phyloP scores from a whole-genome alignment of 257 asterid species.

The Lycium ferocissimum region DNA sequence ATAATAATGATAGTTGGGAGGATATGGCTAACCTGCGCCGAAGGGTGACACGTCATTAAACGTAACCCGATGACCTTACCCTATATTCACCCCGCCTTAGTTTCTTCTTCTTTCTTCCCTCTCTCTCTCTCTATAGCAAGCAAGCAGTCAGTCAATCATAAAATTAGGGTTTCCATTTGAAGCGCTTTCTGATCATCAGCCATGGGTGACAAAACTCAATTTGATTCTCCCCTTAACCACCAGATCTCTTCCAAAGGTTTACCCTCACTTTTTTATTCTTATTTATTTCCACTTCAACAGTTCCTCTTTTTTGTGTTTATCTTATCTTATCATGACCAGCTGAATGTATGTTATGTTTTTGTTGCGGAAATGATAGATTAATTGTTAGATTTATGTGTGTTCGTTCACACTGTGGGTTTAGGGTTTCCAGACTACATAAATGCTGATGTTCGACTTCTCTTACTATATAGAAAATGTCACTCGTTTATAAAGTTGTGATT shows the following conservation, averaged over 20 bases:
- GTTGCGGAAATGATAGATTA: slow-evolving; percentile 42
- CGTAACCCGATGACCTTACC: slow-evolving; percentile 46
- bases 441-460: background rate
- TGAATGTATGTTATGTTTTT: background rate
- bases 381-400: slow-evolving; percentile 31
- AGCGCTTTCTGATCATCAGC: slow-evolving; percentile 42
- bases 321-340: background rate
- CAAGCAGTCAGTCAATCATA: slow-evolving; percentile 38
- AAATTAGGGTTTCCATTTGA: slow-evolving; percentile 39
- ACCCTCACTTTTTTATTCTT: background rate
- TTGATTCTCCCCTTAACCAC: slow-evolving; percentile 57
- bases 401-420: slow-evolving; percentile 48
- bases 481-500: background rate
- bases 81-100: slow-evolving; percentile 47
- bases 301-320: background rate
- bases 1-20: background rate
- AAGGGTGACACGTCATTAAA: slow-evolving; percentile 33
- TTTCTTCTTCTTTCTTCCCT: slow-evolving; percentile 19
- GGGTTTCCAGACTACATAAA: slow-evolving; percentile 42
- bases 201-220: slow-evolving; percentile 65
- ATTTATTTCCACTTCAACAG: background rate
- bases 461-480: background rate
- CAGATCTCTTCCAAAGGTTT: slow-evolving; percentile 70
- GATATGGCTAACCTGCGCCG: slow-evolving; percentile 33
- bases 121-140: slow-evolving; percentile 42